Base-by-base conservation (phyloP, 2,329 filamentous ascomycete species). In the Acrocalymma vagum region DNA sequence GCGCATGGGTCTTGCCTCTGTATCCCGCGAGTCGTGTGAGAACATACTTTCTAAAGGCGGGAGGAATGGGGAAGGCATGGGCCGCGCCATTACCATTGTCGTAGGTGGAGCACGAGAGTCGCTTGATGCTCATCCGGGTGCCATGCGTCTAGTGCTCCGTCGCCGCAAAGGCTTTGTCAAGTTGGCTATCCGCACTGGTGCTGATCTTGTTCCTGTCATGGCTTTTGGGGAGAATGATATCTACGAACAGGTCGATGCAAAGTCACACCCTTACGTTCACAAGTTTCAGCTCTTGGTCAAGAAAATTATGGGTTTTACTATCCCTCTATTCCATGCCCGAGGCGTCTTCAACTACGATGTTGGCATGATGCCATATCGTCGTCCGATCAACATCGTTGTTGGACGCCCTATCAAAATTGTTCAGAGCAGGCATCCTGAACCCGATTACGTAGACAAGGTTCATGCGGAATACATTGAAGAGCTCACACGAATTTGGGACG, bases 291-390 rank as follows among this genome's bases (percentile, higher is more conserved):
- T 96, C 74, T 73, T 91, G 18, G 76, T 95, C 41, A 93, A 97
- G 72, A 88, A 87, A 55, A 76, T 87, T 5, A 84, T 95, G 77
- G 95, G 95, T 35, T 99, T 96, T 61, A 97, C 94, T 0, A 79
- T 97, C 9, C 92, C 94, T 1, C 80, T 95, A 18, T 87, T 96
- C 60, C 91, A 96, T 67, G 93, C 92, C 3, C 77, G 92, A 17
- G 93, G 93, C 9, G 86, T 97, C 26, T 96, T 97, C 74, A 99
- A 99, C 70, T 97, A 99, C 65, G 94, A 99, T 67, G 90, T 96
- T 10, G 94, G 94, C 4, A 75, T 97, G 59, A 91, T 97, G 89
- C 94, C 94, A 0, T 97, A 96, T 69, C 84, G 94, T 9, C 79
- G 86, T 34, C 86, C 90, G 9, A 76, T 99, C 44, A 94, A 97